phyloP scores from a whole-genome alignment of 23 red algal species.

The Agarophyton chilense region DNA sequence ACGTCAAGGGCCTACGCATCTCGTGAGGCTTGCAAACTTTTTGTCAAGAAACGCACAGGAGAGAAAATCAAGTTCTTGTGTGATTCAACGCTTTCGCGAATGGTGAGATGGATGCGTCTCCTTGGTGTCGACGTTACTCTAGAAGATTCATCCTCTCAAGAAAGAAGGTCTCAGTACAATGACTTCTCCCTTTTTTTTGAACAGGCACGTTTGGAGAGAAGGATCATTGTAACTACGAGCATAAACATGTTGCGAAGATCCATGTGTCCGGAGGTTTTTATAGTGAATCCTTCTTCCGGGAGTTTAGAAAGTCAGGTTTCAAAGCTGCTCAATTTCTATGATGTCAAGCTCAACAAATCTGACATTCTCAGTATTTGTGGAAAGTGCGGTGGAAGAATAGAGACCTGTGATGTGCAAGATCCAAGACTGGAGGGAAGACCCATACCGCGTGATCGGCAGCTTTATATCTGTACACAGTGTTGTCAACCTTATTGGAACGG shows the following conservation, averaged over 20 bases:
- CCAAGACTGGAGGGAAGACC: constrained; percentile 19
- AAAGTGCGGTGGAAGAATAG: constrained; percentile 50
- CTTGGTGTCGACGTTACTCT: constrained; percentile 31
- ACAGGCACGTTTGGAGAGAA: not conserved
- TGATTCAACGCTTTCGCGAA: constrained; percentile 14
- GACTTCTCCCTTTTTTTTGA: constrained; percentile 33
- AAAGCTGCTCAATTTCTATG: constrained; percentile 32
- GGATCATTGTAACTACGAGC: constrained; percentile 42
- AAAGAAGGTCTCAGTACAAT: constrained; percentile 34
- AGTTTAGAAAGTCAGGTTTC: constrained; percentile 33
- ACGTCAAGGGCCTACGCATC: not conserved
- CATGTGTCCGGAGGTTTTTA: constrained; percentile 39
- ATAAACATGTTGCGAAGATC: not conserved
- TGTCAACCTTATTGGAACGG: constrained; percentile 46
- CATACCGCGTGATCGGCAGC: constrained; percentile 31
- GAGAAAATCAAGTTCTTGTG: constrained; percentile 29
- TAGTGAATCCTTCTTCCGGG: constrained; percentile 10
- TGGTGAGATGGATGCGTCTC: constrained; percentile 39
- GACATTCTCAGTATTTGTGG: constrained; percentile 29
- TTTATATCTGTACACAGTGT: constrained; percentile 23
- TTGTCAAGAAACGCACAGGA: not conserved
- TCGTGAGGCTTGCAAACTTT: constrained; percentile 12
- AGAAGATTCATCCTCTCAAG: constrained; percentile 1
- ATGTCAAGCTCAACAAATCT: constrained; percentile 27
- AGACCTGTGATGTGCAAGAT: not conserved